Conservation (phyloP, 352 stramenopile genomes). For the Phytophthora niederhauseri region DNA sequence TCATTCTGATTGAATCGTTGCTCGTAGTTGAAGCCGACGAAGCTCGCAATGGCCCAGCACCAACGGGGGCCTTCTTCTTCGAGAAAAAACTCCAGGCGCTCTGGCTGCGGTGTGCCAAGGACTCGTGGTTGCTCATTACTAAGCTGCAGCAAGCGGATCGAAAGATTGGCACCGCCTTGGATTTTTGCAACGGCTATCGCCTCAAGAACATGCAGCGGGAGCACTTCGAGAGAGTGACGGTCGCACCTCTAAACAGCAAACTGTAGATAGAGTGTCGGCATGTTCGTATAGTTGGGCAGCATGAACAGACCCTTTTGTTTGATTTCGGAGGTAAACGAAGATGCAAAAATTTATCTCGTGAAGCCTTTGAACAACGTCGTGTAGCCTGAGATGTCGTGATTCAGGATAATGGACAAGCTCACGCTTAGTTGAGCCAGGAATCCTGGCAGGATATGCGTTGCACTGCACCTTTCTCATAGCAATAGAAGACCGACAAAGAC, state of each 20-base stretch:
- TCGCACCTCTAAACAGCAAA: slow-evolving; percentile 25
- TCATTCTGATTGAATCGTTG: not conserved
- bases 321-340: no score
- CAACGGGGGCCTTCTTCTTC: slow-evolving; percentile 67
- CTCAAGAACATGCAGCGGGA: slow-evolving; percentile 67
- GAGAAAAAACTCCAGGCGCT: slow-evolving; percentile 74
- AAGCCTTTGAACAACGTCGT: no score
- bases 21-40: slow-evolving; percentile 31
- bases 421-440: no score
- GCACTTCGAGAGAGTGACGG: slow-evolving; percentile 41
- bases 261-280: slow-evolving; percentile 14
- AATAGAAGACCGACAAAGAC: no score
- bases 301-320: not conserved
- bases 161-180: slow-evolving; percentile 62
- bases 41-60: slow-evolving; percentile 12
- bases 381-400: no score
- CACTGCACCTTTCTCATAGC: no score
- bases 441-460: no score
- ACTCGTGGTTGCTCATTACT: slow-evolving; percentile 71
- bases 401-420: no score
- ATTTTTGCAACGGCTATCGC: slow-evolving; percentile 85
- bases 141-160: slow-evolving; percentile 72
- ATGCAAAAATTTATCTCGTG: no score
- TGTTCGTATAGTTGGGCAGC: not conserved
- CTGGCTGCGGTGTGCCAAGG: slow-evolving; percentile 65